Conservation (phyloP, 441 rosid species). For the Populus hybrid region DNA sequence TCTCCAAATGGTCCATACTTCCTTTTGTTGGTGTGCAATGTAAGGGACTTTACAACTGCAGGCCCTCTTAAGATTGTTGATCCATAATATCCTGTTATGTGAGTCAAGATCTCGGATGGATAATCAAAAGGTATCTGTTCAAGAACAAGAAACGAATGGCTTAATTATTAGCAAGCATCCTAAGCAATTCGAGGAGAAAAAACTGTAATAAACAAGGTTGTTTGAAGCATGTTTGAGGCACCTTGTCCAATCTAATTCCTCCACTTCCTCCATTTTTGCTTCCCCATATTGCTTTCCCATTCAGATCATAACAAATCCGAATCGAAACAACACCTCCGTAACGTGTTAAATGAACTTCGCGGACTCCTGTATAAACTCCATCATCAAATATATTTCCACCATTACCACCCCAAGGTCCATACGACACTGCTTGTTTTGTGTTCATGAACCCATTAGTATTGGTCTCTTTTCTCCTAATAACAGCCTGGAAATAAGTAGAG, state of each 20-base stretch:
- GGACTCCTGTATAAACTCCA: slow-evolving; percentile 23
- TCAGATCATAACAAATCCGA: slow-evolving; percentile 25
- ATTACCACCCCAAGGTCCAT: slow-evolving; percentile 31
- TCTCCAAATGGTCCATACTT: slow-evolving; percentile 88
- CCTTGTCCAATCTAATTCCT: slow-evolving; percentile 25
- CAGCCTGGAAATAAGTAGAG: neutral
- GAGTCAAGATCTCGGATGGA: slow-evolving; percentile 36
- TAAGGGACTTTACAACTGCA: slow-evolving; percentile 49
- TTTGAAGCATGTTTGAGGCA: neutral
- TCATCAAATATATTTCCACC: slow-evolving; percentile 27
- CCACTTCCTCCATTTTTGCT: slow-evolving; percentile 25
- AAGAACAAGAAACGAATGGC: neutral
- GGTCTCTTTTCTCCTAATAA: neutral
- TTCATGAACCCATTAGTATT: neutral
- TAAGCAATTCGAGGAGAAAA: neutral
- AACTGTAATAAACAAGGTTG: neutral
- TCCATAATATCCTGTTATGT: slow-evolving; percentile 34
- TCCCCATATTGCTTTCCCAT: slow-evolving; percentile 24
- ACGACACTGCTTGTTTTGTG: neutral
- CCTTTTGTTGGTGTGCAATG: slow-evolving; percentile 70
- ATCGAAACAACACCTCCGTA: slow-evolving; percentile 20
- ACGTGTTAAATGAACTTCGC: slow-evolving; percentile 22
- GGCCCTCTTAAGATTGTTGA: slow-evolving; percentile 28
- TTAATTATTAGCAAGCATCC: neutral
- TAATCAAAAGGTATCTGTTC: slow-evolving; percentile 26